Conservation (phyloP, 331 rosid genomes). For the Erythrophleum ivorense region DNA sequence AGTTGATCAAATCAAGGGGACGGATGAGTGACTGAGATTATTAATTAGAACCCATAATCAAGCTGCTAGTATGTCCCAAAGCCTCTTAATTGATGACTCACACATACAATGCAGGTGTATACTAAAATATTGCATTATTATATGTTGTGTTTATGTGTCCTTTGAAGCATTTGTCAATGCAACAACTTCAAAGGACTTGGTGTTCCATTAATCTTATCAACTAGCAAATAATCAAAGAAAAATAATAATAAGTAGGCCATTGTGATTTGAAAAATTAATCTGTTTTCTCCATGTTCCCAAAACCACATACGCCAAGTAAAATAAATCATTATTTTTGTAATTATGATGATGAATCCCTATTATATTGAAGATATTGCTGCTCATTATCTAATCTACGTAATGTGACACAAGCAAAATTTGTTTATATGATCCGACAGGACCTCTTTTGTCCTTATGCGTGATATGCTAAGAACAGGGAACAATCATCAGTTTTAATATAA, state of each 20-base stretch:
- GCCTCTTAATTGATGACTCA: constrained; percentile 5
- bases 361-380: constrained; percentile 6
- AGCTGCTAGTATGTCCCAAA: neutral
- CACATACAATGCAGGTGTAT: constrained; percentile 16
- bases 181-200: neutral
- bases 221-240: constrained; percentile 11
- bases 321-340: constrained; percentile 2
- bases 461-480: constrained; percentile 27
- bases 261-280: constrained; percentile 7
- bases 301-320: neutral
- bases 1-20: constrained; percentile 10
- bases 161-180: neutral
- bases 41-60: neutral
- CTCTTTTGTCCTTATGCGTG: neutral
- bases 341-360: neutral
- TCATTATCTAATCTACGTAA: neutral
- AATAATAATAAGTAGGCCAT: constrained; percentile 12
- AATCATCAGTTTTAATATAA: constrained; percentile 14
- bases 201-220: constrained; percentile 3
- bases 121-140: neutral
- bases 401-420: constrained; percentile 19
- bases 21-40: neutral
- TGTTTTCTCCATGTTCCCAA: neutral
- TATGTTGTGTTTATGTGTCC: neutral
- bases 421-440: neutral